A percentile compares a stretch with the other conserved stretches of the same genome.
Evolutionary conservation across 140 eudicot species (phyloP).

Genomic region (Stevia rebaudiana): DNA sequence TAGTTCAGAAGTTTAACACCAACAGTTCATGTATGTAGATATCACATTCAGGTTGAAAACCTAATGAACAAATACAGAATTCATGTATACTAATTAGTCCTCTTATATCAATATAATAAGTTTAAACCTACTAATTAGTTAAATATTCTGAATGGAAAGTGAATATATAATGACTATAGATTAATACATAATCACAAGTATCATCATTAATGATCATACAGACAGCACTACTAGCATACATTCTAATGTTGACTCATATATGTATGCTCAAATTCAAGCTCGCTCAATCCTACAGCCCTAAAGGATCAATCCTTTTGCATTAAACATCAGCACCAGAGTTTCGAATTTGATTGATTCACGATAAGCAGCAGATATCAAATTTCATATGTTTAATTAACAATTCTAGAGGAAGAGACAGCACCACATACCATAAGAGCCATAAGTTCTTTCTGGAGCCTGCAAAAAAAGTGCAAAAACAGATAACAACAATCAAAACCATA

Average conservation of each 20-base stretch:
- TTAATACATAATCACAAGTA: not conserved
- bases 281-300: not conserved
- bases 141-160: not conserved
- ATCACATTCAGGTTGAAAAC: not conserved
- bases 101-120: not conserved
- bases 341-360: not conserved
- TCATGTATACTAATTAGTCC: not conserved
- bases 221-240: not conserved
- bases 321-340: not conserved
- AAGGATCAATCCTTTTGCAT: not conserved
- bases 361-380: not conserved
- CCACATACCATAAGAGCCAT: conserved; percentile 75
- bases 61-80: not conserved
- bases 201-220: not conserved
- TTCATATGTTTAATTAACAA: not conserved
- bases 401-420: not conserved
- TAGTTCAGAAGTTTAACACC: not conserved
- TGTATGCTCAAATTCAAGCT: conserved; percentile 12
- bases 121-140: not conserved
- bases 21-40: not conserved
- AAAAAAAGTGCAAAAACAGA: not conserved
- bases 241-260: not conserved
- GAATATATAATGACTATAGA: not conserved
- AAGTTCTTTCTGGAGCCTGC: conserved; percentile 81
- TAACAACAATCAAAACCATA: not conserved